phyloP scores from a whole-genome alignment of 306 rosid genomes.

The Sphenostylis stenocarpa region DNA sequence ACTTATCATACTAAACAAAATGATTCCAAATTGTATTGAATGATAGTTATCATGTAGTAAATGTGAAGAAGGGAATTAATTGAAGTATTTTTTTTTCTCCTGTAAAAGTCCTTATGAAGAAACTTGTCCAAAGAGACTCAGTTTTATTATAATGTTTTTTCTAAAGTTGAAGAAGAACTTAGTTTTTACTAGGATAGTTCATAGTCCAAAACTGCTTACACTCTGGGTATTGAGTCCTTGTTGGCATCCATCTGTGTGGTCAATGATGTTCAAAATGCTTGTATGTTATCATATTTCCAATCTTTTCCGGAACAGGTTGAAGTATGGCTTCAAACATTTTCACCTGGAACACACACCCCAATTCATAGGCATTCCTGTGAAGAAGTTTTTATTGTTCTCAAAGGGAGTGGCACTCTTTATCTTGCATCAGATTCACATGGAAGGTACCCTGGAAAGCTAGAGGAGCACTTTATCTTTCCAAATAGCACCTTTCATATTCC shows the following conservation, averaged over 20 bases:
- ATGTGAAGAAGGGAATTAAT: constrained; percentile 25
- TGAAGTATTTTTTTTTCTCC: background rate
- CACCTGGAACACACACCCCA: constrained; percentile 83
- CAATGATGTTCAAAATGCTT: constrained; percentile 16
- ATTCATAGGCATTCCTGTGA: constrained; percentile 96
- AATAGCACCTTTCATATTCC: constrained; percentile 81
- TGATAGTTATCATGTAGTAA: constrained; percentile 24
- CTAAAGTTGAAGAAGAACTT: background rate
- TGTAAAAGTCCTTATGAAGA: no score
- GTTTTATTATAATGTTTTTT: no score
- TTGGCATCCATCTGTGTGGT: constrained; percentile 16
- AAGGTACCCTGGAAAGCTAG: constrained; percentile 71
- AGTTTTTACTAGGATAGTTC: background rate
- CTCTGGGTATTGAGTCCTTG: background rate
- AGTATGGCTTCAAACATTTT: constrained; percentile 90
- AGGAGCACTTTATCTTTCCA: constrained; percentile 60
- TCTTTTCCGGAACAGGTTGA: constrained; percentile 59
- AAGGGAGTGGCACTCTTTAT: constrained; percentile 86
- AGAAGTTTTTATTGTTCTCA: constrained; percentile 81
- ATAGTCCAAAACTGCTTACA: background rate
- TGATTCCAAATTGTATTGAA: background rate
- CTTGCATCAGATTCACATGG: constrained; percentile 61
- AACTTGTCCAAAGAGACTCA: no score
- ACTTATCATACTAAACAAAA: background rate
- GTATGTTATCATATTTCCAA: constrained; percentile 9